These are phyloP conservation scores for Fusarium sp. DNA, from an alignment of 2,329 filamentous ascomycete genomes.

Conservation along the genomic window DNA sequence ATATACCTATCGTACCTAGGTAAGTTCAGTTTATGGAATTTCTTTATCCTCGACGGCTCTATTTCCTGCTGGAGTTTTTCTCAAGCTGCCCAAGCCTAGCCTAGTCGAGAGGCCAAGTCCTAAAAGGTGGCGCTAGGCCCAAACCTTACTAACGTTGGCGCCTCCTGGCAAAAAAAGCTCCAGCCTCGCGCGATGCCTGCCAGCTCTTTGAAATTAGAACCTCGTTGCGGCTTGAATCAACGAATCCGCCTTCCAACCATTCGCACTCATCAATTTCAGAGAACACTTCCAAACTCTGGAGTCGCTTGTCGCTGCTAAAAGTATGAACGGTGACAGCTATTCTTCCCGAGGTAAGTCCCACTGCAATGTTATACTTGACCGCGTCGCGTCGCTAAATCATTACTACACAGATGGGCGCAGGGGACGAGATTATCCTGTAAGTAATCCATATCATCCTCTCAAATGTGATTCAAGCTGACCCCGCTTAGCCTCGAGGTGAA, in stretches of 20 bases:
- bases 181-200: constrained; percentile 52
- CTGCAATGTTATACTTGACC: constrained; percentile 17
- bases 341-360: constrained; percentile 74
- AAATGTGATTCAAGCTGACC: constrained; percentile 28
- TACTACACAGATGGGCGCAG: constrained; percentile 57
- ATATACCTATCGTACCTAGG: not conserved
- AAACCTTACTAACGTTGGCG: constrained; percentile 41
- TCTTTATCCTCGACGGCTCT: not conserved
- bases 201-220: constrained; percentile 42
- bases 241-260: constrained; percentile 33
- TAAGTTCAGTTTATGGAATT: not conserved
- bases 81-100: not conserved
- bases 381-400: constrained; percentile 46
- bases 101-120: not conserved
- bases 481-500: constrained; percentile 44
- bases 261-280: constrained; percentile 37
- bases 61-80: constrained; percentile 8
- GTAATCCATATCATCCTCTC: constrained; percentile 35
- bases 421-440: constrained; percentile 64
- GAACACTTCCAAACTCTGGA: constrained; percentile 13
- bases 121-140: constrained; percentile 35
- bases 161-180: constrained; percentile 53
- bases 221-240: constrained; percentile 44
- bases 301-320: constrained; percentile 43
- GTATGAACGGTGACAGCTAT: constrained; percentile 88